Base-by-base conservation (phyloP, 257 asterid species). In the Solanum boliviense region DNA sequence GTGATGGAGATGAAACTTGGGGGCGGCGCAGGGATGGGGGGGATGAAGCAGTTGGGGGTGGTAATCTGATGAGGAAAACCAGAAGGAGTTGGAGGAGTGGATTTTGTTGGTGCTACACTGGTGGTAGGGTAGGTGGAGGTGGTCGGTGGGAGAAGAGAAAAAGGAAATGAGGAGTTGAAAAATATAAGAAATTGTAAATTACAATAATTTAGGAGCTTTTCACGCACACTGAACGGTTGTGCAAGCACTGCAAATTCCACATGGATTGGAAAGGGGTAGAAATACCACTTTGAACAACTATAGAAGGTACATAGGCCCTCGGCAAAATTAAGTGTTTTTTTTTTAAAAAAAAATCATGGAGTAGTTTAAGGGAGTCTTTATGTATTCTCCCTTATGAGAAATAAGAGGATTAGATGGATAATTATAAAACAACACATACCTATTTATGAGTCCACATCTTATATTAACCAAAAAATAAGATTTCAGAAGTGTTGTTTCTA, bases 81-180 rank as follows among this genome's bases (percentile, higher is more conserved):
- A 35, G 93, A 86, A 0, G 94, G 89, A 1, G 94, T 87, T 36
- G 94, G 18, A 21, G 90, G 81, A 8, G 88, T 85, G 5, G 93
- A 91, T 9, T 94, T 92, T 25, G 94, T 88, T 3, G 87, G 32
- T 11, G 91, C 62, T 48, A 41, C 62, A 18, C 52, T 78, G 32
- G 56, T 21, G 56, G 62, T 39, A 3, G 84, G 84, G 62, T 78
- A 60, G n/a, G 70, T 39, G 62, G 84, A n/a, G 84, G 84, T 6
- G 84, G 20, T 76, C 18, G 3, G 56, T 76, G 23, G 84, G 84
- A 23, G 84, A 38, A 9, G 84, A 60, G 29, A 60, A 60, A 52
- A 60, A 21, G 70, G 13, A 23, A 60, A 23, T 2, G 70, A 60
- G 70, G 18, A 27, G 34, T 23, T 27, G 1, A 15, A 70, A 31